phyloP scores from a whole-genome alignment of 2,329 filamentous ascomycete genomes.

The Cladosporium phlei region DNA sequence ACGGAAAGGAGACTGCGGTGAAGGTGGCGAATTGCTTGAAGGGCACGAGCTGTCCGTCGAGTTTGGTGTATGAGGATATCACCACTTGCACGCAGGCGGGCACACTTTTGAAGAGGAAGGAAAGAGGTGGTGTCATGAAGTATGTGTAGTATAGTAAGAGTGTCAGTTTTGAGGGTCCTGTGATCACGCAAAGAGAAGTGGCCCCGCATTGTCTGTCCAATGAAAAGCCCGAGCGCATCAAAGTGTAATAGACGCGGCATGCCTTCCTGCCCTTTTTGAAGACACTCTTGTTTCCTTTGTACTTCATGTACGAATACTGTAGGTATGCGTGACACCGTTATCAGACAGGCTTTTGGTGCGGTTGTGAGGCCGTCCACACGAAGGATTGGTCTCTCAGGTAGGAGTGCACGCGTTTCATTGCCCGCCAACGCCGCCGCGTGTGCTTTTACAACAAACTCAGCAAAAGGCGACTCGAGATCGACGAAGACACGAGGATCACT shows the following conservation, averaged over 20 bases:
- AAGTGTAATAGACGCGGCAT: too few species aligned
- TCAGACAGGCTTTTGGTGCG: neutral
- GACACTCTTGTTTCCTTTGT: neutral
- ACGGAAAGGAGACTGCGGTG: slow-evolving; percentile 4
- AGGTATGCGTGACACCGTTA: neutral
- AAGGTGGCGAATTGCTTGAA: slow-evolving; percentile 6
- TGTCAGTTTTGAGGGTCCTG: too few species aligned
- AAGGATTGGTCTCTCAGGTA: neutral
- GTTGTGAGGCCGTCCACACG: neutral
- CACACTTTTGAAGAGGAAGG: neutral
- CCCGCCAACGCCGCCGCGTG: neutral
- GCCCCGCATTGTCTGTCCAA: neutral
- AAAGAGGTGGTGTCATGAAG: neutral
- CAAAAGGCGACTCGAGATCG: neutral
- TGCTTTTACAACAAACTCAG: neutral
- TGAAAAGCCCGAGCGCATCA: neutral
- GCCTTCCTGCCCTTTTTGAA: too few species aligned
- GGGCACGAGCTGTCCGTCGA: neutral
- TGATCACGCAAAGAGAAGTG: neutral
- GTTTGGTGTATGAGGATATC: slow-evolving; percentile 9
- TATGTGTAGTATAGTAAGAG: neutral
- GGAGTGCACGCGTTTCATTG: slow-evolving; percentile 3
- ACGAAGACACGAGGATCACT: neutral
- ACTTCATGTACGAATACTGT: neutral
- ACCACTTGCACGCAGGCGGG: slow-evolving; percentile 6